Conservation (phyloP, 2,329 filamentous ascomycete genomes). For the Aspergillus spinulosporus region DNA sequence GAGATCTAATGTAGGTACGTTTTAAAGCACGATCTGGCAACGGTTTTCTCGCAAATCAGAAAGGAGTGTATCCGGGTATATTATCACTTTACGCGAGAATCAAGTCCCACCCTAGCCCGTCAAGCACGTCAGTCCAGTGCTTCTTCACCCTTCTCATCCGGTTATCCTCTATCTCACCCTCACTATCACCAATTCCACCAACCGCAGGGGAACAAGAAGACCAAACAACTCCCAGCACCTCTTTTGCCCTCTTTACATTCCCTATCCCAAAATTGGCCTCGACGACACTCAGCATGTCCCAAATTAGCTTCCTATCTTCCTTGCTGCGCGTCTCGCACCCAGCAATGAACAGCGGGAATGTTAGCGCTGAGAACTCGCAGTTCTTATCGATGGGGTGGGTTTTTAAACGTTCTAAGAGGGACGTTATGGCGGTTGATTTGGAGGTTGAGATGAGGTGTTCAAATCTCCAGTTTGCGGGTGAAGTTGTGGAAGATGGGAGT, state of each 20-base stretch:
- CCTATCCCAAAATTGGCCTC: conserved; percentile 40
- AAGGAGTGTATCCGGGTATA: not conserved
- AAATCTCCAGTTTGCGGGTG: not conserved
- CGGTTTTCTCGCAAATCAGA: no score
- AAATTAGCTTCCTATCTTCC: conserved; percentile 27
- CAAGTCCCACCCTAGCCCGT: conserved; percentile 35
- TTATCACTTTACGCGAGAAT: conserved; percentile 28
- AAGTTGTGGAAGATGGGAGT: not conserved
- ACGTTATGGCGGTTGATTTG: conserved; percentile 31
- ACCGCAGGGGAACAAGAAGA: no score
- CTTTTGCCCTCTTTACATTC: conserved; percentile 36
- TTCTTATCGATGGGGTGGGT: conserved; percentile 33
- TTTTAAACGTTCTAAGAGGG: conserved; percentile 30
- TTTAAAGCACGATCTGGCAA: not conserved
- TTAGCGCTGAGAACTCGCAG: conserved; percentile 40
- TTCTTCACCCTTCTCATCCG: not conserved
- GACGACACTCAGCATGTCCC: conserved; percentile 29
- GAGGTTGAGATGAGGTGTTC: conserved; percentile 27
- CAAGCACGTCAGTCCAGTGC: conserved; percentile 38
- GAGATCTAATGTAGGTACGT: not conserved
- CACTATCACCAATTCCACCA: not conserved
- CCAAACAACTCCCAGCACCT: conserved; percentile 33
- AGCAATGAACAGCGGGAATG: conserved; percentile 40
- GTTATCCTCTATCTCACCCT: not conserved
- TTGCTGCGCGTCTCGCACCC: conserved; percentile 33